phyloP scores from a whole-genome alignment of 2,329 filamentous ascomycete species.

The Trichoderma arundinaceum region DNA sequence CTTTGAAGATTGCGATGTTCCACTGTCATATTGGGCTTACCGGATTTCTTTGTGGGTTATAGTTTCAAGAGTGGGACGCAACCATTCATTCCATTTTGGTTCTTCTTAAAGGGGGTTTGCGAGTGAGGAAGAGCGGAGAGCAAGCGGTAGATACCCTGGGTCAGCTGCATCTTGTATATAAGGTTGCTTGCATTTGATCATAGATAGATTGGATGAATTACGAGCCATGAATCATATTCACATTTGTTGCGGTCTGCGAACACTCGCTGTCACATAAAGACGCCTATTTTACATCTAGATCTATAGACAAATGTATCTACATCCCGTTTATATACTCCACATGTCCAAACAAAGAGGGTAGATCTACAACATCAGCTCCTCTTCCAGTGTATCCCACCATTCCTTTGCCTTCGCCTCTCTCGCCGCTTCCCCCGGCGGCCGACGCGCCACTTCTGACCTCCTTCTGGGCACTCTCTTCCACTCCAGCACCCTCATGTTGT shows the following conservation, averaged over 20 bases:
- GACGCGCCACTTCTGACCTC: conserved; percentile 34
- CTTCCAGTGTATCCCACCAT: conserved; percentile 43
- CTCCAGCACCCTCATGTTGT: conserved; percentile 37
- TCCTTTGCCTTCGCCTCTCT: conserved; percentile 31
- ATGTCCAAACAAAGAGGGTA: neutral
- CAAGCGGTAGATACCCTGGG: conserved; percentile 11
- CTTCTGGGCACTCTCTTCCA: conserved; percentile 38
- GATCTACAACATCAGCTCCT: conserved; percentile 42
- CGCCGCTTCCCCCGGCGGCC: conserved; percentile 34
- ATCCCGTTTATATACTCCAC: neutral
- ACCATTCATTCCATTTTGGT: neutral
- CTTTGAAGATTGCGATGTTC: neutral
- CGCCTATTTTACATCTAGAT: neutral
- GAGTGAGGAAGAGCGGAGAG: neutral
- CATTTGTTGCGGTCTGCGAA: neutral
- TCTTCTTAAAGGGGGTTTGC: neutral
- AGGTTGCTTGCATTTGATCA: neutral
- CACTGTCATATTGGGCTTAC: neutral
- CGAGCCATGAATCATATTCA: conserved; percentile 1
- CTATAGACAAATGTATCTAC: neutral
- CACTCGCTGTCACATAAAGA: neutral
- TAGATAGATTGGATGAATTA: conserved; percentile 26
- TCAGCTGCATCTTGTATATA: neutral
- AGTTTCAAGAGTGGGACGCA: neutral
- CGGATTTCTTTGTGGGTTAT: neutral